These are phyloP conservation scores for Tephrocybe rancida DNA, from an alignment of 768 basidiomycete species.

Conservation along the genomic window DNA sequence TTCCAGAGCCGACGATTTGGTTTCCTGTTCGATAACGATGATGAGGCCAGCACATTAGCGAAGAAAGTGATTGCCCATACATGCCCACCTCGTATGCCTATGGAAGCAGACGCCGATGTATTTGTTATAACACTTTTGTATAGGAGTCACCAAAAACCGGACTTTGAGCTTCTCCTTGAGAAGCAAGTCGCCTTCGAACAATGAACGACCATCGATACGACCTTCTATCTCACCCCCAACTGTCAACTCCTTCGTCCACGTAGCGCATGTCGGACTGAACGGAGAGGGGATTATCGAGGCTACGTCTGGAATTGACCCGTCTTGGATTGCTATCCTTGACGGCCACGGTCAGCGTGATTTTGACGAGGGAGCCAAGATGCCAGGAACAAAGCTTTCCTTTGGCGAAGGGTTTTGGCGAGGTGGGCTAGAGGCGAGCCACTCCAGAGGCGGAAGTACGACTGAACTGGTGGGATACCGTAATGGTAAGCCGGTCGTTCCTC, in stretches of 20 bases:
- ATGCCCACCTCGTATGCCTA: constrained; percentile 25
- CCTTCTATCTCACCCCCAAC: constrained; percentile 55
- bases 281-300: constrained; percentile 53
- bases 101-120: constrained; percentile 8
- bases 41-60: constrained; percentile 45
- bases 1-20: constrained; percentile 53
- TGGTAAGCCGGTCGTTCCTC: background rate
- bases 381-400: constrained; percentile 31
- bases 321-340: constrained; percentile 48
- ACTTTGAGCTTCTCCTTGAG: constrained; percentile 34
- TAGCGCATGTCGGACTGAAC: constrained; percentile 65
- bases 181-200: constrained; percentile 36
- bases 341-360: constrained; percentile 21
- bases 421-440: constrained; percentile 17
- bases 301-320: constrained; percentile 52
- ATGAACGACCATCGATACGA: constrained; percentile 27
- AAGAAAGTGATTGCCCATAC: constrained; percentile 36
- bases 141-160: constrained; percentile 26
- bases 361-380: constrained; percentile 20
- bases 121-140: constrained; percentile 1
- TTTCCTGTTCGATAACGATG: constrained; percentile 52
- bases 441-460: constrained; percentile 3
- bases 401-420: constrained; percentile 35
- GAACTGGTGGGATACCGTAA: constrained; percentile 4
- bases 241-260: constrained; percentile 65